A percentile compares a stretch with the other conserved stretches of the same genome.
Evolutionary conservation across 495 filamentous ascomycete genomes (phyloP).

Genomic region (Niebla homalea): DNA sequence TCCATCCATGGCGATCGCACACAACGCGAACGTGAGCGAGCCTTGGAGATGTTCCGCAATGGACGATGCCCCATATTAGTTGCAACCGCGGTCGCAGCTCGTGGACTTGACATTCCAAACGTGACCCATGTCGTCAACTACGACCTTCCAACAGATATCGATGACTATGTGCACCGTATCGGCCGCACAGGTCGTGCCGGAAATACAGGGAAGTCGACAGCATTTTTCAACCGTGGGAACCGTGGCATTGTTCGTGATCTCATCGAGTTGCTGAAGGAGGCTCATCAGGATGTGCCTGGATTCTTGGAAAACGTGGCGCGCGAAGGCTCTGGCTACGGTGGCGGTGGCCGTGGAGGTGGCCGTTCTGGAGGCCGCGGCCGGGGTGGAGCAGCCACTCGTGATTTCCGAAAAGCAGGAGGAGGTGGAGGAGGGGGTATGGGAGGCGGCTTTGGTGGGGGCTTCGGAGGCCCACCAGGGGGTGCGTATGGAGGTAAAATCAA

Average conservation of each 20-base stretch:
- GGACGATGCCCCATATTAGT: slow-evolving; percentile 91
- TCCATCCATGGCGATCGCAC: slow-evolving; percentile 97
- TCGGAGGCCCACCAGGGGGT: slow-evolving; percentile 33
- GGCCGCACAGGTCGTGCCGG: slow-evolving; percentile 99
- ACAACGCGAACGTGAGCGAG: slow-evolving; percentile 96
- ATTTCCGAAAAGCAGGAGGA: slow-evolving; percentile 70
- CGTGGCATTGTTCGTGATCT: slow-evolving; percentile 91
- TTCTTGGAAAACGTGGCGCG: slow-evolving; percentile 96
- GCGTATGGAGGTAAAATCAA: slow-evolving; percentile 29
- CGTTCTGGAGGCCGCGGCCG: slow-evolving; percentile 47
- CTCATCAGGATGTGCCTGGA: slow-evolving; percentile 85
- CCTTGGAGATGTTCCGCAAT: slow-evolving; percentile 92
- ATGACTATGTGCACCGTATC: slow-evolving; percentile 98
- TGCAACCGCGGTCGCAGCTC: slow-evolving; percentile 91
- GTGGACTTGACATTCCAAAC: slow-evolving; percentile 93
- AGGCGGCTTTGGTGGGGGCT: slow-evolving; percentile 40
- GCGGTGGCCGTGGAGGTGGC: slow-evolving; percentile 58
- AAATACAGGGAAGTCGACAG: slow-evolving; percentile 95
- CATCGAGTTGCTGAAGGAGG: slow-evolving; percentile 91
- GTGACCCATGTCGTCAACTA: slow-evolving; percentile 99
- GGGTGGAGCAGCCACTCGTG: slow-evolving; percentile 58
- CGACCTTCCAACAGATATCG: slow-evolving; percentile 95
- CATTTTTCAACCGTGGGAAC: slow-evolving; percentile 99
- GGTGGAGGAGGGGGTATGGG: slow-evolving; percentile 37
- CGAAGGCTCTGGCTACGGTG: slow-evolving; percentile 69